Base-by-base conservation (phyloP, 495 filamentous ascomycete genomes). In the Aeminium ludgeri region DNA sequence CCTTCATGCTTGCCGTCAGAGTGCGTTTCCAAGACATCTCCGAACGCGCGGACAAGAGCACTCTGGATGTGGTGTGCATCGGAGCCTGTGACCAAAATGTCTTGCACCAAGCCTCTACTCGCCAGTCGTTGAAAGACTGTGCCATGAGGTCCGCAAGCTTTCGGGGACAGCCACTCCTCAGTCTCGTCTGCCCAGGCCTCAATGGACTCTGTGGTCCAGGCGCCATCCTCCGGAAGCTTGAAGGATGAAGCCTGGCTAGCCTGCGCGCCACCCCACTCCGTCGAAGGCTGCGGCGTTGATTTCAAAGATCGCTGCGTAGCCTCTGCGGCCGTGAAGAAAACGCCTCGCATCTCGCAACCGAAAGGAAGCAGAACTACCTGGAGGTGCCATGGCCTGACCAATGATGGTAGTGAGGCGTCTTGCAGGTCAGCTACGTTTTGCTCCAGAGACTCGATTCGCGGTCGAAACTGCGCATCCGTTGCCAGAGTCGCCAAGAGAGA, bases 341-440 rank as follows among this genome's bases (percentile, higher is more conserved):
- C 56, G 6, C 71, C 70, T 49, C 66, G 69, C 32, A 82, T 58
- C 1, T 69, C 48, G 20, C 53, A 51, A 7, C 67, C 71, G 57
- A 75, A 82, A 25, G 77, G 76, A n/a, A 80, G 49, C 37, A 80
- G 68, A 13, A 80, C 64, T 15, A 82, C 73, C 49, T 82, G 76
- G 18, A 82, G 53, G 47, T 76, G 65, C 74, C 74, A 80, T 4
- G 76, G 76, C n/a, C 66, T 61, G 15, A 56, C 55, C 36, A 58
- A 61, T 0, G 74, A 68, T 8, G 77, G 74, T 19, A 69, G 51
- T 10, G 69, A 64, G 5, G 61, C 41, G 12, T 64, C 60, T 47
- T 78, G 73, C 3, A 80, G 62, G 43, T 67, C 59, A 43, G 54
- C 59, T 20, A 82, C 54, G 32, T 74, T 66, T 1, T 66, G 61